Percentiles rank a stretch among this genome's conserved stretches.
These are phyloP conservation scores for Tribonema minus DNA, from an alignment of 108 stramenopile species.

Conservation along the genomic window DNA sequence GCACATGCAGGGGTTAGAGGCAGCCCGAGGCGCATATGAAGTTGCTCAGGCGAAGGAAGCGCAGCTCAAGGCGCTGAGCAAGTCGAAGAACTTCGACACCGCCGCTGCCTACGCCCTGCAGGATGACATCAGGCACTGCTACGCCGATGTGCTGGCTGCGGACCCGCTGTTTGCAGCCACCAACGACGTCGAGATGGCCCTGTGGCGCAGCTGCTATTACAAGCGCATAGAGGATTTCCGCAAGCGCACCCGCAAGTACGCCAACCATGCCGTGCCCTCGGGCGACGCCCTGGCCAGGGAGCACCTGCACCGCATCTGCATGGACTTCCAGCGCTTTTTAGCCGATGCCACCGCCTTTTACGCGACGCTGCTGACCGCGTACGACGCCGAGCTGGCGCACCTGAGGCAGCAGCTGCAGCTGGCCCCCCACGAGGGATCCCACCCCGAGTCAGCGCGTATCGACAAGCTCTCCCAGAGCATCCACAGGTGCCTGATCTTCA, in stretches of 20 bases:
- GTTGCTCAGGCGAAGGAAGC: background rate
- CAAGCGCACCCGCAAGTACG: conserved; percentile 32
- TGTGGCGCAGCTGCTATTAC: conserved; percentile 47
- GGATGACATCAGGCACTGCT: conserved; percentile 6
- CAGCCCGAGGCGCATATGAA: no score
- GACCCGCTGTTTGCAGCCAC: conserved; percentile 32
- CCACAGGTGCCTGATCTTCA: conserved; percentile 47
- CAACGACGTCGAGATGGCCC: conserved; percentile 20
- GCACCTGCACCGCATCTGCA: conserved; percentile 32
- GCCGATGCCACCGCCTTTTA: conserved; percentile 36
- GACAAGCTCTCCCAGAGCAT: conserved; percentile 9
- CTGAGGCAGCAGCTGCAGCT: no score
- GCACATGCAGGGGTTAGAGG: background rate
- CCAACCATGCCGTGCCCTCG: conserved; percentile 9
- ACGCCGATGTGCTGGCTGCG: conserved; percentile 5
- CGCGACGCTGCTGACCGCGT: conserved; percentile 5
- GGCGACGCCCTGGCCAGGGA: conserved; percentile 19
- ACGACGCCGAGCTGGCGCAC: background rate
- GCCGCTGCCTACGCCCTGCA: conserved; percentile 7
- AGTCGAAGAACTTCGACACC: background rate
- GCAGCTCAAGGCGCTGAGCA: background rate
- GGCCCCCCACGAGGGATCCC: no score
- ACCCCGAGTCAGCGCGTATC: background rate
- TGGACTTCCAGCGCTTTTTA: conserved; percentile 22
- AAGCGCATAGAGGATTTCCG: conserved; percentile 47